These are phyloP conservation scores for Talaromyces sp. DNA, from an alignment of 2,329 filamentous ascomycete genomes.

Conservation along the genomic window DNA sequence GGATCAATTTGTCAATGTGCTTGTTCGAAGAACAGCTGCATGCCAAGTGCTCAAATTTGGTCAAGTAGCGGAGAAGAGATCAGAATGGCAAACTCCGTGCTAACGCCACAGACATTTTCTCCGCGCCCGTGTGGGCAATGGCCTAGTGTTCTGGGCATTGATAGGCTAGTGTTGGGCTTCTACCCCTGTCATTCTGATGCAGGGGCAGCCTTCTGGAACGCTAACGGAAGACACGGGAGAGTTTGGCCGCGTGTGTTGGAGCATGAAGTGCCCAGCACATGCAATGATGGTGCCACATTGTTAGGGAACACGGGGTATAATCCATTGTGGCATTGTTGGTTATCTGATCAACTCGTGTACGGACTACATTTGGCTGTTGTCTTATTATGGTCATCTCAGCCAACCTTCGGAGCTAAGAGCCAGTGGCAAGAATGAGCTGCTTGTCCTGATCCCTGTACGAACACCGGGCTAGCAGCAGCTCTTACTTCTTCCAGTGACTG, in stretches of 20 bases:
- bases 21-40: background rate
- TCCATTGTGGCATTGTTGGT: too few species aligned
- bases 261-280: background rate
- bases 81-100: background rate
- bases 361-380: too few species aligned
- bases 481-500: background rate
- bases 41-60: background rate
- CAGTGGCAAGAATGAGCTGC: too few species aligned
- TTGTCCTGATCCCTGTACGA: too few species aligned
- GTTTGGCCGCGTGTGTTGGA: slow-evolving; percentile 5
- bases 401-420: too few species aligned
- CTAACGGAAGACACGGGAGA: slow-evolving; percentile 15
- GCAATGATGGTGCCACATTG: background rate
- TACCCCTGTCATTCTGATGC: slow-evolving; percentile 3
- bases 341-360: too few species aligned
- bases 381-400: too few species aligned
- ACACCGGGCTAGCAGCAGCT: too few species aligned
- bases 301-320: too few species aligned
- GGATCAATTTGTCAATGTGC: background rate
- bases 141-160: background rate
- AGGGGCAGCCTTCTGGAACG: slow-evolving; percentile 20
- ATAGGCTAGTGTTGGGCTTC: background rate
- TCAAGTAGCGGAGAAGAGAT: background rate
- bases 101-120: slow-evolving; percentile 13
- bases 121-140: slow-evolving; percentile 1